Conservation (phyloP, 768 basidiomycete genomes). For the Xerocomus brunneocitrinus region DNA sequence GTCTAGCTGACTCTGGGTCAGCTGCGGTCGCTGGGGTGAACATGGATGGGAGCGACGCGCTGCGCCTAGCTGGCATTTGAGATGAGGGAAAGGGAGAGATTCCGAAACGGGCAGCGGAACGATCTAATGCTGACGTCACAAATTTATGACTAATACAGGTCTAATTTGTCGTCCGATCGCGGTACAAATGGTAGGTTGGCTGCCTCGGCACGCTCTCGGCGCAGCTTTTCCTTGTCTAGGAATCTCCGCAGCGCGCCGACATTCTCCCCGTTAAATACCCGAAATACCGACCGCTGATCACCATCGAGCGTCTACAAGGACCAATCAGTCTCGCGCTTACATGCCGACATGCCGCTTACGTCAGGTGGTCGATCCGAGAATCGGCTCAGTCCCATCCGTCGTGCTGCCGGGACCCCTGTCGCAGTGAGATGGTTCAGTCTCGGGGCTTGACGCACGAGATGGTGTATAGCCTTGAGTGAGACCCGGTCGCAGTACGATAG, state of each 20-base stretch:
- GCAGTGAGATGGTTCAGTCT: conserved; percentile 70
- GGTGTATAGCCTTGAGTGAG: conserved; percentile 70
- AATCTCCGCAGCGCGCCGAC: conserved; percentile 59
- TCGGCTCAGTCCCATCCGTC: conserved; percentile 60
- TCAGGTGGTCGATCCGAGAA: conserved; percentile 73
- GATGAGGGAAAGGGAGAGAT: neutral
- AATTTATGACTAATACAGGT: conserved; percentile 44
- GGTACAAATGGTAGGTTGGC: conserved; percentile 55
- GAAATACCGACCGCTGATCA: conserved; percentile 66
- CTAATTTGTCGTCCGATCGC: conserved; percentile 60
- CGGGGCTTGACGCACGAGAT: conserved; percentile 55
- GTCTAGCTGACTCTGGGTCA: conserved; percentile 39
- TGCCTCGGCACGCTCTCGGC: conserved; percentile 55
- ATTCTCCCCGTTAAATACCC: conserved; percentile 74
- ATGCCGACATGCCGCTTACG: conserved; percentile 36
- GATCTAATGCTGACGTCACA: conserved; percentile 10
- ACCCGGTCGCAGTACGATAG: conserved; percentile 83
- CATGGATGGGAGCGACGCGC: conserved; percentile 41
- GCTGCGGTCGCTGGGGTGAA: neutral
- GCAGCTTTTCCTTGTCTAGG: conserved; percentile 63
- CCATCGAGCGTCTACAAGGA: conserved; percentile 52
- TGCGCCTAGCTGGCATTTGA: conserved; percentile 27
- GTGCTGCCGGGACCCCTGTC: conserved; percentile 75
- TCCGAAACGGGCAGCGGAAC: conserved; percentile 5
- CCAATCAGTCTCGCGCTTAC: conserved; percentile 2